A percentile compares a stretch with the other conserved stretches of the same genome.
These are phyloP conservation scores for Viola pubescens DNA, from an alignment of 441 rosid species.

Conservation along the genomic window DNA sequence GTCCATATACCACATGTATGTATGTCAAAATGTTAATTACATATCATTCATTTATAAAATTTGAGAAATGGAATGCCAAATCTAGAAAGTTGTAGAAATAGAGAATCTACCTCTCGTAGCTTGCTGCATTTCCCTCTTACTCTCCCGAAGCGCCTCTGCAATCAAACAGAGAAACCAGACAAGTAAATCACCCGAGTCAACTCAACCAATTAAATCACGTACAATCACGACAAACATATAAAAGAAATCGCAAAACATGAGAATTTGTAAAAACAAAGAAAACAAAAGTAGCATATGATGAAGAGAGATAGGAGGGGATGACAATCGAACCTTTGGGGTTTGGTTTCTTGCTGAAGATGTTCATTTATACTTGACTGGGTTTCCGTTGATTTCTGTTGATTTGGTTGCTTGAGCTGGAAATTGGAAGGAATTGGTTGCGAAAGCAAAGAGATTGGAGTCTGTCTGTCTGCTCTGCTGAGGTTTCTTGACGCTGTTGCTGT, in stretches of 20 bases:
- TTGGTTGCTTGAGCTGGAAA: background rate
- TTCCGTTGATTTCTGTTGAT: background rate
- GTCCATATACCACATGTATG: background rate
- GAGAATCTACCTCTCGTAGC: constrained; percentile 74
- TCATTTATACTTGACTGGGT: constrained; percentile 29
- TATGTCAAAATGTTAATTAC: background rate
- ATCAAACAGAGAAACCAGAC: constrained; percentile 6
- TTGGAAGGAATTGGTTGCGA: background rate
- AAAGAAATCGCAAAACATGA: background rate
- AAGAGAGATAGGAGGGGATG: background rate
- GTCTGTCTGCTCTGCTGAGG: background rate
- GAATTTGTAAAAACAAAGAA: background rate
- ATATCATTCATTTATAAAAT: background rate
- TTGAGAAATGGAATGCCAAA: background rate
- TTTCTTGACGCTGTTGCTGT: background rate
- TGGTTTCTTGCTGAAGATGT: constrained; percentile 66
- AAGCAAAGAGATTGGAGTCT: background rate
- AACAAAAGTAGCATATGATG: background rate
- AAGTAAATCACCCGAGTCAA: constrained; percentile 1
- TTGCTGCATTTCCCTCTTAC: constrained; percentile 80
- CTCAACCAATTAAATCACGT: background rate
- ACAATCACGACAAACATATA: background rate
- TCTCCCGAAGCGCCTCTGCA: constrained; percentile 85
- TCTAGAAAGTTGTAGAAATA: background rate
- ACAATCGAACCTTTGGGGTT: constrained; percentile 49